Percentiles rank a stretch among this genome's conserved stretches.
Conservation (phyloP, 164 flowering plant genomes). For the Tetrastigma voinierianum region DNA sequence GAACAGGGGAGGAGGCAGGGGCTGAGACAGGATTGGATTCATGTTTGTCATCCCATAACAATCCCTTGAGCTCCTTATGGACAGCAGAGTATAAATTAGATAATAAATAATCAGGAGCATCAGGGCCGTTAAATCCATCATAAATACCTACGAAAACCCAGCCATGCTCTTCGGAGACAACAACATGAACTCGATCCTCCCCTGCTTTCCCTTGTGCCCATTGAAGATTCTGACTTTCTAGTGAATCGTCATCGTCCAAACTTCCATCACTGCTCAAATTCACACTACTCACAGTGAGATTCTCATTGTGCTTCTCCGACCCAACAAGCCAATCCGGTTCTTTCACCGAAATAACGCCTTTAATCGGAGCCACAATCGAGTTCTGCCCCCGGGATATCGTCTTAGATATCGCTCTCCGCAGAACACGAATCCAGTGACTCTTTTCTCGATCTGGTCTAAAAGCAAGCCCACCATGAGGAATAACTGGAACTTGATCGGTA, state of each 20-base stretch:
- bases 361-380: slow-evolving; percentile 60
- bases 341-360: slow-evolving; percentile 29
- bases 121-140: slow-evolving; percentile 71
- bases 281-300: slow-evolving; percentile 35
- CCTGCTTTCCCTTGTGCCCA: slow-evolving; percentile 84
- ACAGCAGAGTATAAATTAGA: slow-evolving; percentile 53
- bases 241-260: slow-evolving; percentile 56
- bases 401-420: slow-evolving; percentile 46
- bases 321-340: slow-evolving; percentile 43
- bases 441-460: slow-evolving; percentile 31
- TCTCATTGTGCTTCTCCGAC: slow-evolving; percentile 27
- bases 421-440: slow-evolving; percentile 34
- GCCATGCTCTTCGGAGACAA: slow-evolving; percentile 63
- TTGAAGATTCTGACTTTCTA: slow-evolving; percentile 51
- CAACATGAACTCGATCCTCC: slow-evolving; percentile 63
- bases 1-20: slow-evolving; percentile 13
- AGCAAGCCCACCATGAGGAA: slow-evolving; percentile 46
- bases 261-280: slow-evolving; percentile 61
- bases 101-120: slow-evolving; percentile 62
- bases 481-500: slow-evolving; percentile 44
- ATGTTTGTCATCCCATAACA: slow-evolving; percentile 49
- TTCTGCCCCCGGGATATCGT: slow-evolving; percentile 44
- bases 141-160: slow-evolving; percentile 70
- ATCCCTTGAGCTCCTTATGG: slow-evolving; percentile 56
- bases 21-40: slow-evolving; percentile 6